Evolutionary conservation across 2,329 filamentous ascomycete genomes (phyloP).

Genomic region (Trichoderma asperellum): DNA sequence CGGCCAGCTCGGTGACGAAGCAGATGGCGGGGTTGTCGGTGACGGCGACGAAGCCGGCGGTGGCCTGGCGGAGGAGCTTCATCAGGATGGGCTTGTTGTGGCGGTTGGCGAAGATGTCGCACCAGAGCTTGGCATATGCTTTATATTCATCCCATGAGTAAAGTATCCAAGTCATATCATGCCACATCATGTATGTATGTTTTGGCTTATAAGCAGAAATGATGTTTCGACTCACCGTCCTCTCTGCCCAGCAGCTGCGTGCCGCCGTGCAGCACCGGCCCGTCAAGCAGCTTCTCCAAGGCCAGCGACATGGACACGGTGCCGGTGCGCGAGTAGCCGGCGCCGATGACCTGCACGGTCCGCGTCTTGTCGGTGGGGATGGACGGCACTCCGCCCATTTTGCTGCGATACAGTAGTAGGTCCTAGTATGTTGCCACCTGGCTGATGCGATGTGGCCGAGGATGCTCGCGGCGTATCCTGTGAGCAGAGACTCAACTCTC

Average conservation of each 20-base stretch:
- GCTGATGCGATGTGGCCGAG: too few species aligned
- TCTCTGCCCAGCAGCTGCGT: constrained; percentile 44
- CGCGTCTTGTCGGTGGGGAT: constrained; percentile 40
- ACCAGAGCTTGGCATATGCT: constrained; percentile 31
- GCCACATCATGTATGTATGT: too few species aligned
- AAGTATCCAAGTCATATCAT: too few species aligned
- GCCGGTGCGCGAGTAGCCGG: constrained; percentile 45
- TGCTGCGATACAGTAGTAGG: background rate
- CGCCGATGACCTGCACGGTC: constrained; percentile 48
- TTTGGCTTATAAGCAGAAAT: too few species aligned
- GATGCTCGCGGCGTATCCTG: too few species aligned
- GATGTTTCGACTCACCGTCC: constrained; percentile 36
- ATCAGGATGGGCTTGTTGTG: constrained; percentile 36
- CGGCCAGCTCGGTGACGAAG: constrained; percentile 51
- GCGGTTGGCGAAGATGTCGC: constrained; percentile 24
- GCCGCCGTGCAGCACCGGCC: constrained; percentile 55
- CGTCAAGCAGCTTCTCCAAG: constrained; percentile 51
- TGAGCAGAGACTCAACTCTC: background rate
- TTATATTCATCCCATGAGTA: background rate
- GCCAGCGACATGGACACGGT: constrained; percentile 52
- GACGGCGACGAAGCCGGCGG: constrained; percentile 51
- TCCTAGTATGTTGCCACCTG: background rate
- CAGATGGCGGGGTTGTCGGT: constrained; percentile 50
- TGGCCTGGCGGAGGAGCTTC: constrained; percentile 42
- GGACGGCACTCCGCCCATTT: constrained; percentile 39